These are phyloP conservation scores for Lachancea meyersii DNA, from an alignment of 805 yeast species.

Conservation along the genomic window DNA sequence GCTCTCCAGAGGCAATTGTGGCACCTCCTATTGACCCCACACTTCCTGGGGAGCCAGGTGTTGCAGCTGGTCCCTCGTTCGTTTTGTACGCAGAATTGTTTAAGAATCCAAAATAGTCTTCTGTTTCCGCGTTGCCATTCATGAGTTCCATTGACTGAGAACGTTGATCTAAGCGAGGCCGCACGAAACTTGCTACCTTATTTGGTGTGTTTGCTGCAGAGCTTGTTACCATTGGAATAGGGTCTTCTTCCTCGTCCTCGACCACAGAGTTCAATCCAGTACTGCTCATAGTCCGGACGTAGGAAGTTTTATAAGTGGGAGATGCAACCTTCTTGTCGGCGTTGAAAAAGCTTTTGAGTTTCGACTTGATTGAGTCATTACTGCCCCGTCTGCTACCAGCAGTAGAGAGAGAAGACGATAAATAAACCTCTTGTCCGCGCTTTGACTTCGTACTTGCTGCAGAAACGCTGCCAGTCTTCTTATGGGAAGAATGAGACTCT, in stretches of 20 bases:
- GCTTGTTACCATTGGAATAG: slow-evolving; percentile 11
- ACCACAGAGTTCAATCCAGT: slow-evolving; percentile 19
- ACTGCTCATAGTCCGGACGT: slow-evolving; percentile 11
- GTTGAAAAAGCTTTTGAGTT: slow-evolving; percentile 10
- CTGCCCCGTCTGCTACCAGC: slow-evolving; percentile 12
- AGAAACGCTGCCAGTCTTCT: slow-evolving; percentile 1
- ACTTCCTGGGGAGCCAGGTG: slow-evolving; percentile 8
- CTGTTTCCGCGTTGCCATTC: background rate
- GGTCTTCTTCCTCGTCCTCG: slow-evolving; percentile 28
- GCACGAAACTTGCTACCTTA: background rate
- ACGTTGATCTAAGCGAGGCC: slow-evolving; percentile 8
- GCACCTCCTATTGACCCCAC: slow-evolving; percentile 2
- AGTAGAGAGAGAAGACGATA: background rate
- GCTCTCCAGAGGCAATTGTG: slow-evolving; percentile 7
- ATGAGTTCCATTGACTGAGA: slow-evolving; percentile 7
- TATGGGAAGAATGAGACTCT: slow-evolving; percentile 1
- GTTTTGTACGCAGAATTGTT: background rate
- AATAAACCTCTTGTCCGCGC: background rate
- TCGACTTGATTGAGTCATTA: slow-evolving; percentile 11
- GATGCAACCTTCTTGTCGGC: slow-evolving; percentile 7
- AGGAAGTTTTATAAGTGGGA: slow-evolving; percentile 2
- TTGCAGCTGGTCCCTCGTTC: background rate
- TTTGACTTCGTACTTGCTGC: background rate
- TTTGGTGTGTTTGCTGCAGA: slow-evolving; percentile 1
- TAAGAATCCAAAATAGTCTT: slow-evolving; percentile 5